These are phyloP conservation scores for Ustanciosporium gigantosporum DNA, from an alignment of 1,284 basidiomycete genomes.

Conservation along the genomic window DNA sequence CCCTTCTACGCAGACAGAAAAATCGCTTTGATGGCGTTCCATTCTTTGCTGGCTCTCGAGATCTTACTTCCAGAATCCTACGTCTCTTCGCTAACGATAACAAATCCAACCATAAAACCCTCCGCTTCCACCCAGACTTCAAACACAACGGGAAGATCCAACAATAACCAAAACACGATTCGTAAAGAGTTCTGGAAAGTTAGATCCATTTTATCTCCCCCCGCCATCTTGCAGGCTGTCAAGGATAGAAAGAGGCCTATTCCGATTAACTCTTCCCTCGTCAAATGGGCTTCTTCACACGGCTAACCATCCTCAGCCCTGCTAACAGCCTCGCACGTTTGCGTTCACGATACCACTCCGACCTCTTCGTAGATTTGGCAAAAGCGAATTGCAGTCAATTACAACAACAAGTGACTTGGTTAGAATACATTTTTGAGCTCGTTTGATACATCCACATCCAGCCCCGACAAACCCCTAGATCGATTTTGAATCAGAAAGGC, in stretches of 20 bases:
- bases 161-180: conserved; percentile 29
- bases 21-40: conserved; percentile 29
- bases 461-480: too few relatives aligned
- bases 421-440: too few relatives aligned
- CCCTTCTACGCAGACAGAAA: conserved; percentile 28
- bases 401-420: too few relatives aligned
- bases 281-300: conserved; percentile 33
- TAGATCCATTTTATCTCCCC: conserved; percentile 8
- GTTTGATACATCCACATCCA: too few relatives aligned
- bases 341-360: too few relatives aligned
- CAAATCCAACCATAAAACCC: conserved; percentile 21
- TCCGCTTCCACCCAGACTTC: conserved; percentile 1
- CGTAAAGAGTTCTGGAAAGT: conserved; percentile 38
- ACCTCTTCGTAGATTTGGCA: too few relatives aligned
- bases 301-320: conserved; percentile 7
- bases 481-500: too few relatives aligned
- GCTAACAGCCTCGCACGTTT: too few relatives aligned
- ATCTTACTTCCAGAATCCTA: conserved; percentile 21
- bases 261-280: conserved; percentile 11
- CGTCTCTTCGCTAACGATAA: conserved; percentile 11
- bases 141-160: conserved; percentile 5
- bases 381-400: too few relatives aligned
- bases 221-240: conserved; percentile 8
- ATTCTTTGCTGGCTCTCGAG: conserved; percentile 19
- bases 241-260: conserved; percentile 16